Base-by-base conservation (phyloP, 495 filamentous ascomycete species). In the Daldinia decipiens region DNA sequence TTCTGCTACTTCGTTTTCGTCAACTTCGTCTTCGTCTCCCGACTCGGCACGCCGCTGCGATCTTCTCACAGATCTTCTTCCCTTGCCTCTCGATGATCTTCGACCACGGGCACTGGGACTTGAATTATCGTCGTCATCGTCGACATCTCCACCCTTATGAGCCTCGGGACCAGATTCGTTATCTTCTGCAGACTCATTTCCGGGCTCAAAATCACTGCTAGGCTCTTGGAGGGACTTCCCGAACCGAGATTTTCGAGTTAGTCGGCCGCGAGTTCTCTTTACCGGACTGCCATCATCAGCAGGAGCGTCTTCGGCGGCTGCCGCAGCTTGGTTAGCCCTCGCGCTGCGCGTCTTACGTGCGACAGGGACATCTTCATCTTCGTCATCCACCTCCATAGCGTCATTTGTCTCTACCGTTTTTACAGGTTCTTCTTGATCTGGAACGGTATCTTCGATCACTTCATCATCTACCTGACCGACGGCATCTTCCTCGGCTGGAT, bases 141-240 rank as follows among this genome's bases (percentile, higher is more conserved):
- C 74, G 24, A 62, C 77, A n/a, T 53, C 71, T 0, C 43, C 72
- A 7, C 67, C 61, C 21, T 68, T 54, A 3, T 76, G 76, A 36
- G 74, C 75, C 38, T 86, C 85, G 13, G 80, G 82, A 8, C 51
- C 86, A 0, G 82, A 84, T 9, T 70, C 65, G 17, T 82, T 80
- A 5, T 83, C 87, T 4, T 87, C 87, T 43, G 81, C 86, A 0
- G 82, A 86, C 34, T 89, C 90, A 55, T 89, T 88, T 7, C 86
- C 86, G 7, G 93, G 93, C 72, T 97, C 93, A 73, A 97, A 97
- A 69, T 97, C 94, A 76, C 92, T 95, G 71, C 90, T 93, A 15
- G 91, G 91, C 64, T 94, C 89, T 43, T 84, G 77, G 5, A 78
- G 66, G 27, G 84, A 86, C 56, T 86, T 86, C 74, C 90, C 84